phyloP scores from a whole-genome alignment of 2,329 filamentous ascomycete species.

The Hymenoscyphus fructigenus region DNA sequence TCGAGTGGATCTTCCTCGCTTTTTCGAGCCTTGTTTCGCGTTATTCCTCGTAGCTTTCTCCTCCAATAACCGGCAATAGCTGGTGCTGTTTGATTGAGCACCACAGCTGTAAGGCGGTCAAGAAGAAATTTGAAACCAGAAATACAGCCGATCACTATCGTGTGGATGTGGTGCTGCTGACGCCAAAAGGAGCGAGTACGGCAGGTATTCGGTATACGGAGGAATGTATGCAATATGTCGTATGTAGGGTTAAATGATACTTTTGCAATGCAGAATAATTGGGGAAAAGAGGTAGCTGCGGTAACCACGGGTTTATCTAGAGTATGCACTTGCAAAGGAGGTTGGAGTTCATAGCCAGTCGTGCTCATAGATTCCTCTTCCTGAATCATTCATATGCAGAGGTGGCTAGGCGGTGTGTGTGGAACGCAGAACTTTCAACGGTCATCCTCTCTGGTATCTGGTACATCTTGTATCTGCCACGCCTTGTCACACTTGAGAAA shows the following conservation, averaged over 20 bases:
- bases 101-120: conserved; percentile 20
- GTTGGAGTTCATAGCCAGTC: conserved; percentile 24
- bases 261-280: background rate
- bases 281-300: background rate
- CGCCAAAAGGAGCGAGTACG: conserved; percentile 1
- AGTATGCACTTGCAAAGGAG: conserved; percentile 14
- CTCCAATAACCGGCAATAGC: conserved; percentile 10
- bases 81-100: conserved; percentile 12
- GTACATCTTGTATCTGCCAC: background rate
- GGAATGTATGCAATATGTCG: conserved; percentile 5
- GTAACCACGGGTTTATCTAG: conserved; percentile 21
- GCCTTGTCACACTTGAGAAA: background rate
- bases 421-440: background rate
- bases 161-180: background rate
- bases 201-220: background rate
- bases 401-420: conserved; percentile 6
- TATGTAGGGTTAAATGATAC: background rate
- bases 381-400: conserved; percentile 9
- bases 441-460: background rate
- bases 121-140: conserved; percentile 21
- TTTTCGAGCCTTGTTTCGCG: conserved; percentile 12
- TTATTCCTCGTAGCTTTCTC: conserved; percentile 5
- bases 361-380: conserved; percentile 9
- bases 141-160: conserved; percentile 5
- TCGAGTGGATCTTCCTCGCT: conserved; percentile 5